Evolutionary conservation across 1,284 basidiomycete species (phyloP), one percentile per base, ranked within the genome.

Genomic region (Sporisorium scitamineum): DNA sequence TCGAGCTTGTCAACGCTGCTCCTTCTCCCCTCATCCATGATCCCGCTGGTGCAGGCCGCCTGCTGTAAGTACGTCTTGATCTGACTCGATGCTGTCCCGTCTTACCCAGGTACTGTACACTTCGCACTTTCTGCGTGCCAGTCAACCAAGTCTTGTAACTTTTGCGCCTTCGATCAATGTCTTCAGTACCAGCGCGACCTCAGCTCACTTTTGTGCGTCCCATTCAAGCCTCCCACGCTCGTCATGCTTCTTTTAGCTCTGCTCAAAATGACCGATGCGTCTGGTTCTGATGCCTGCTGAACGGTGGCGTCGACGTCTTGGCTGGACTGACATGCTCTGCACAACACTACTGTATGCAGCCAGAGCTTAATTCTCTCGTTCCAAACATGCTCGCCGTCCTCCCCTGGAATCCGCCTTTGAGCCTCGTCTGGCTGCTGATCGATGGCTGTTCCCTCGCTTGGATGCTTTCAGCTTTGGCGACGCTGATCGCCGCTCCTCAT

Each of bases 71-170:
- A 27, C n/a, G n/a, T n/a, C n/a, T n/a, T 61, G 16, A 26, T 22
- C 37, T 41, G 34, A 34, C 37, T 20, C 22, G 29, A 50, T 22
- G 18, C 52, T 42, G 2, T 16, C 48, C 8, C 32, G 31, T 16
- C 34, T 20, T 26, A 42, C 42, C 44, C 42, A 55, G 42, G n/a
- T 26, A n/a, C n/a, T n/a, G n/a, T n/a, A 48, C 55, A n/a, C 27
- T 39, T 32, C 20, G 44, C 63, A 60, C n/a, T 67, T 39, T 60
- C 58, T 61, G 64, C 65, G 47, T 57, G 45, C 58, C 64, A 57
- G 48, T 53, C 48, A 32, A 20, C 18, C 39, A 6, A 41, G 27
- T n/a, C 24, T 24, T 9, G n/a, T 26, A 37, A 39, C 24, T 20
- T 16, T 20, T n/a, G n/a, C 22, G 45, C 44, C 22, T 20, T 26